Conservation (phyloP, 305 asterid species). For the Fraxinus dipetala region DNA sequence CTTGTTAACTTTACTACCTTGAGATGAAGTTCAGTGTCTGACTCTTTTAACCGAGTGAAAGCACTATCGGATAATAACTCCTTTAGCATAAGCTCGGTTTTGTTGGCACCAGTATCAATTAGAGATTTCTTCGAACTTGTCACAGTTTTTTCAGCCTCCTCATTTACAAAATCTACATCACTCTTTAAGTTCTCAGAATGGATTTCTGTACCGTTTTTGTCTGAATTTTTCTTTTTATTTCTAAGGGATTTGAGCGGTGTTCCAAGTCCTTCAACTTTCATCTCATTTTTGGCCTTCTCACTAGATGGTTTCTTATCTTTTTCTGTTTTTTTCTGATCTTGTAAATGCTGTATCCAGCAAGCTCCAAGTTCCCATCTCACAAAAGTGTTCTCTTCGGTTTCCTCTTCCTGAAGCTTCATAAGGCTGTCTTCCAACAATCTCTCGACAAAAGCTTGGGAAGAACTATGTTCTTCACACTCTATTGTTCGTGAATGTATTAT, state of each 20-base stretch:
- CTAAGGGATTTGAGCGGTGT: constrained; percentile 82
- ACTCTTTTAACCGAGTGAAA: constrained; percentile 70
- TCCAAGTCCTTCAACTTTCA: constrained; percentile 98
- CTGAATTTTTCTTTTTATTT: constrained; percentile 65
- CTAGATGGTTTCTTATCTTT: constrained; percentile 70
- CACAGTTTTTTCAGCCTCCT: constrained; percentile 45
- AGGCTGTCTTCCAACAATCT: constrained; percentile 79
- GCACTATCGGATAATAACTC: constrained; percentile 67
- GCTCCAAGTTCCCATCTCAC: constrained; percentile 99
- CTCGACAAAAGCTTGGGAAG: constrained; percentile 65
- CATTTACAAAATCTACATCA: constrained; percentile 39
- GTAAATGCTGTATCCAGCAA: constrained; percentile 98
- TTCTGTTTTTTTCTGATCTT: constrained; percentile 91
- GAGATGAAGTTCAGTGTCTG: constrained; percentile 86
- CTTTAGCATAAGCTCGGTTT: constrained; percentile 60
- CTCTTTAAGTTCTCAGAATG: constrained; percentile 43
- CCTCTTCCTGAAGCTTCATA: constrained; percentile 71
- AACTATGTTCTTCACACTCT: constrained; percentile 55
- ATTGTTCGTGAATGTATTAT: constrained; percentile 37
- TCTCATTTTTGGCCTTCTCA: constrained; percentile 73
- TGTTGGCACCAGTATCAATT: constrained; percentile 46
- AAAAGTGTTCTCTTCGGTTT: constrained; percentile 51
- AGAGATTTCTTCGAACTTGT: constrained; percentile 41
- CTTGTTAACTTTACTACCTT: constrained; percentile 49
- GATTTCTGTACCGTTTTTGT: constrained; percentile 42